A percentile compares a stretch with the other conserved stretches of the same genome.
These are phyloP conservation scores for Strobilomyces dryophilus DNA, from an alignment of 768 basidiomycete genomes.

Conservation along the genomic window DNA sequence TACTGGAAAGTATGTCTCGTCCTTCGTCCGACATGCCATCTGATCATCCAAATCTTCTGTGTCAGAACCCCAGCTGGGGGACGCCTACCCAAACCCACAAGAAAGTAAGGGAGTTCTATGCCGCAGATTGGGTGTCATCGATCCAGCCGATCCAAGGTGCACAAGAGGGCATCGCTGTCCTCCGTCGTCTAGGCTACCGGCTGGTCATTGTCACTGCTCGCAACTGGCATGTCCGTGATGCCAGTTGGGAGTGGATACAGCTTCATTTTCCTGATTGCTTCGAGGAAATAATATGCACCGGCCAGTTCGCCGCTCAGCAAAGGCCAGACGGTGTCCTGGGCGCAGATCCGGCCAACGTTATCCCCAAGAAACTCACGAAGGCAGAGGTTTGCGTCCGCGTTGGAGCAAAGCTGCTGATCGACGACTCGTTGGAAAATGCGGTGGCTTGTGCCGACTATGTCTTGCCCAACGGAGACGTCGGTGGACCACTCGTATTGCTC, in stretches of 20 bases:
- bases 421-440: constrained; percentile 80
- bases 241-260: constrained; percentile 65
- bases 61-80: constrained; percentile 58
- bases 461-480: constrained; percentile 6
- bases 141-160: constrained; percentile 59
- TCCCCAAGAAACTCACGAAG: constrained; percentile 59
- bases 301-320: constrained; percentile 59
- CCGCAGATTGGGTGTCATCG: constrained; percentile 42
- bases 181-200: constrained; percentile 61
- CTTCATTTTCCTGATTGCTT: constrained; percentile 62
- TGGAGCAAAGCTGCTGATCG: constrained; percentile 63
- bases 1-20: constrained; percentile 59
- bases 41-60: not conserved
- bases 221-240: constrained; percentile 46
- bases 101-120: constrained; percentile 59
- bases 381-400: constrained; percentile 68
- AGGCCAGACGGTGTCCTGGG: constrained; percentile 10
- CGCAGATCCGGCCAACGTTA: constrained; percentile 28
- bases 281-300: constrained; percentile 64
- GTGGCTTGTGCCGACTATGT: constrained; percentile 45
- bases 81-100: constrained; percentile 49
- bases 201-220: constrained; percentile 79
- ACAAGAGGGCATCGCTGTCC: constrained; percentile 47
- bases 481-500: constrained; percentile 55
- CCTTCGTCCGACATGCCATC: not conserved